Evolutionary conservation across 139 green algal species (phyloP), one percentile per base, ranked within the genome.

Genomic region (Edaphochlamys debaryana): DNA sequence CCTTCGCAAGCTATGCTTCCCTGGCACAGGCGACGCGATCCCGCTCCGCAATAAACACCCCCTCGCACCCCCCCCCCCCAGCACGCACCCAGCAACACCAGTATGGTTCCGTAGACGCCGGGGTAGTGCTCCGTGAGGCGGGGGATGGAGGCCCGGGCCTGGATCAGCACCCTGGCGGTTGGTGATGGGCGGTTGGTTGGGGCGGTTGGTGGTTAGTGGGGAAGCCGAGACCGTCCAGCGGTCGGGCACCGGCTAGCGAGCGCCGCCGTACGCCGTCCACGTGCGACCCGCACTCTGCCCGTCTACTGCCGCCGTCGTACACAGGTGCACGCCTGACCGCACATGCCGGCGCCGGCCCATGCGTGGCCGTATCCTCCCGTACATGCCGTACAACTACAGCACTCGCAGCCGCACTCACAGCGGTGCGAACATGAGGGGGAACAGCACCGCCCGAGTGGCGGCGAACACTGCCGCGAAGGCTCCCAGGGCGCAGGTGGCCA

Each of bases 81-180:
- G n/a, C n/a, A n/a, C n/a, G n/a, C n/a, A n/a, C 30, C 17, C n/a
- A 90, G 56, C 78, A 90, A 72, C 25, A 30, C 71, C 50, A 85
- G 86, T 29, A 79, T 52, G 1, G 52, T 1, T 8, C 75, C 15
- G n/a, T 48, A 90, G 34, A 70, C 82, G 17, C 50, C 36, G 9
- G 72, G 34, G 56, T 80, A 86, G 54, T 74, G 67, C 41, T 77
- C 19, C 69, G 79, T 17, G 7, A 90, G 19, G 20, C 70, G 75
- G 0, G 67, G 52, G 52, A 90, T 75, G 40, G 58, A 30, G 42
- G 23, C n/a, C 38, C 66, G 42, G 0, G 64, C 4, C 4, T 86
- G 62, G 48, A 80, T 15, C 54, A 90, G 69, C 36, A n/a, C n/a
- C n/a, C n/a, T n/a, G n/a, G n/a, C n/a, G n/a, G n/a, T n/a, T n/a